Base-by-base conservation (phyloP, 176 grass and related monocot genomes). In the Calamus simplicifolius region DNA sequence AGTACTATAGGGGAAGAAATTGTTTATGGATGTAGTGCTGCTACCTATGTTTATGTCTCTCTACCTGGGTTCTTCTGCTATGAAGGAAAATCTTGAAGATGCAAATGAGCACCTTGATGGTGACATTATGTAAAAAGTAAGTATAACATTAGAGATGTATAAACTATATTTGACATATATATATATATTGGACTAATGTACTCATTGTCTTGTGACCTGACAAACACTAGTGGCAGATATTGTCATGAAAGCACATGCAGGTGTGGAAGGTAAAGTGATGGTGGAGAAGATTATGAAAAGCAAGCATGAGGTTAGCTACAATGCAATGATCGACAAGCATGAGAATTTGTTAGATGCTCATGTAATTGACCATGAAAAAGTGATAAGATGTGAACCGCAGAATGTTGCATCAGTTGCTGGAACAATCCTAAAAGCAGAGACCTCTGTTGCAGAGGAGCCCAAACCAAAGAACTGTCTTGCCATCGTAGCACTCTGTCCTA, bases 321-420 rank as follows among this genome's bases (percentile, higher is more conserved):
- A 87, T 27, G 84, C 84, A 15, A 82, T 82, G 79, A 58, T 50
- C 0, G 79, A 82, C 52, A 67, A 30, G 16, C 82, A 82, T 7
- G 84, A 81, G 70, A 82, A 87, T 71, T 65, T 87, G 52, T 67
- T 87, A 0, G 79, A 81, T 50, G 25, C 84, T 0, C 79, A 79
- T 21, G 71, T 87, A 14, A 82, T 87, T 1, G 84, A 87, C 75
- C 84, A 78, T 1, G 79, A 79, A 4, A 87, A 87, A 74, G 84
- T 87, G 58, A 75, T 79, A 5, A 77, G 84, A 31, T 87, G 79
- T 4, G 84, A 74, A 0, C 74, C 82, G 35, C 84, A 87, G 60
- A 87, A 87, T 4, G 84, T 79, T 0, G 60, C 84, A 3, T 87
- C 84, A 7, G 79, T 87, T 25, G 60, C 84, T n/a, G 84, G 78